A percentile compares a stretch with the other conserved stretches of the same genome.
Conservation (phyloP, 805 yeast genomes). For the Kuraishia piskuri region DNA sequence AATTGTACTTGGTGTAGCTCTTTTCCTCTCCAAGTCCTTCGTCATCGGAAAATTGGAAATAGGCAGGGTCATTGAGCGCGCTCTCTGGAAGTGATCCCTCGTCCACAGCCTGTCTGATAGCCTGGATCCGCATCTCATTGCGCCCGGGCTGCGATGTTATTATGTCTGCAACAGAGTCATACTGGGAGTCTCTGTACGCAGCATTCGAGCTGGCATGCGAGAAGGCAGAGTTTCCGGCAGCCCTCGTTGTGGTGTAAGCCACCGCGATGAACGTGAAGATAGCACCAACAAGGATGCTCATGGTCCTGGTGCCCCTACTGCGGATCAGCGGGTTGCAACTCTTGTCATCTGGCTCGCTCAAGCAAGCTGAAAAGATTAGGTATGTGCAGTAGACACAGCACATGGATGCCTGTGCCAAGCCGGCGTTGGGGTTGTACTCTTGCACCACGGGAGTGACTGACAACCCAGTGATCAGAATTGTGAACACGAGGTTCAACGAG, state of each 20-base stretch:
- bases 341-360: conserved; percentile 93
- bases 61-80: conserved; percentile 68
- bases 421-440: conserved; percentile 90
- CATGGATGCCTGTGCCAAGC: conserved; percentile 94
- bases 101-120: conserved; percentile 89
- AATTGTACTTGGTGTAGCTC: conserved; percentile 67
- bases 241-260: conserved; percentile 95
- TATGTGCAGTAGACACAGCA: conserved; percentile 92
- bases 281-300: conserved; percentile 84
- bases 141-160: conserved; percentile 42
- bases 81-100: conserved; percentile 93
- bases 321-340: conserved; percentile 88
- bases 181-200: conserved; percentile 27
- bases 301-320: conserved; percentile 82
- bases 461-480: conserved; percentile 53
- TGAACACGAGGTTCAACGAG: conserved; percentile 61
- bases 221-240: conserved; percentile 77
- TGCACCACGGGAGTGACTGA: conserved; percentile 81
- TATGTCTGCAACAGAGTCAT: conserved; percentile 32
- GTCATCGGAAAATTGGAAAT: conserved; percentile 42
- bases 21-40: conserved; percentile 52
- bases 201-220: conserved; percentile 25
- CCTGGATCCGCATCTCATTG: conserved; percentile 75
- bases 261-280: conserved; percentile 89
- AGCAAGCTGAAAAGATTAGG: conserved; percentile 83